Conservation (phyloP, 2,329 filamentous ascomycete genomes). For the Ascochyta rabiei region DNA sequence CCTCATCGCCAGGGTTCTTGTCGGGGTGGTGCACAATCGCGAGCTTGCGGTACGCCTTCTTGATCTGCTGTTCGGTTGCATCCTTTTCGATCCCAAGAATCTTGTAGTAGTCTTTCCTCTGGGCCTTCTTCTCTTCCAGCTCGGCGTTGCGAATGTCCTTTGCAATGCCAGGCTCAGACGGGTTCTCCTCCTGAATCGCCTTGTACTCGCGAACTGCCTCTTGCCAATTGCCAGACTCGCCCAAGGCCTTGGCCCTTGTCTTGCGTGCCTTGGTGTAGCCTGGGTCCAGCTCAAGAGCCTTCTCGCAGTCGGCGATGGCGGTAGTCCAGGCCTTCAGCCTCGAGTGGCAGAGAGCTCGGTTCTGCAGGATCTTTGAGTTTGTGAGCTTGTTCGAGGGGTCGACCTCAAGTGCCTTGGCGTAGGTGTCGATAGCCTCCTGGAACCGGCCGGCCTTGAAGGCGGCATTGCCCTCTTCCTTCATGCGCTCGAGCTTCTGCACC, state of each 20-base stretch:
- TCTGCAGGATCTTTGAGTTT: conserved; percentile 93
- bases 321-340: conserved; percentile 83
- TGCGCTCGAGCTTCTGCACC: conserved; percentile 89
- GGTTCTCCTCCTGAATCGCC: conserved; percentile 79
- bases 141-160: conserved; percentile 91
- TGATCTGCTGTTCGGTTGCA: conserved; percentile 82
- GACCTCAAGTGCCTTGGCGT: conserved; percentile 80
- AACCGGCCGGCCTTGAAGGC: conserved; percentile 87
- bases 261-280: conserved; percentile 89
- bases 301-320: conserved; percentile 85
- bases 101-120: conserved; percentile 98
- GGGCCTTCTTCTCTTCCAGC: conserved; percentile 95
- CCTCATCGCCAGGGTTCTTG: conserved; percentile 89
- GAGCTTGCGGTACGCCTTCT: conserved; percentile 94
- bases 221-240: conserved; percentile 87
- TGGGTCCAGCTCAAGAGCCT: conserved; percentile 81
- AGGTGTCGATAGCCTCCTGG: conserved; percentile 81
- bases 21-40: conserved; percentile 95
- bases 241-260: conserved; percentile 89
- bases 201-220: conserved; percentile 90
- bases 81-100: conserved; percentile 89
- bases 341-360: conserved; percentile 83
- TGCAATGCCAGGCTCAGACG: conserved; percentile 76
- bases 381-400: conserved; percentile 89
- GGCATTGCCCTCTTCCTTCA: conserved; percentile 90